These are phyloP conservation scores for Pleodorina starrii DNA, from an alignment of 139 green algal species.

Conservation along the genomic window DNA sequence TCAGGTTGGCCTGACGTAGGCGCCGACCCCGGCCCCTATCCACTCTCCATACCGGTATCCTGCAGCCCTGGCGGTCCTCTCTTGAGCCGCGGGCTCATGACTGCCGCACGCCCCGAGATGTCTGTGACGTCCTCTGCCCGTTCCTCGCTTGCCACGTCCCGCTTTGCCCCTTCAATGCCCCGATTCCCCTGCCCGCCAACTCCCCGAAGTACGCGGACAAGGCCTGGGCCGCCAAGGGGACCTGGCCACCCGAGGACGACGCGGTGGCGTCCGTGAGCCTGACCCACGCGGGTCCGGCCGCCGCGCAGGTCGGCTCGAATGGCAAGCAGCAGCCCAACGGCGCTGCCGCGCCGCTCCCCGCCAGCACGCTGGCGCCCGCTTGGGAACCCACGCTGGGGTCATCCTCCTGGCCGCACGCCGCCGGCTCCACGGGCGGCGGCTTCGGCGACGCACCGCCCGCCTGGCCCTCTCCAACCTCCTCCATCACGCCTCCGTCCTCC, in stretches of 20 bases:
- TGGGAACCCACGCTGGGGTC: background rate
- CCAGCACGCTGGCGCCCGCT: background rate
- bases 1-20: too few relatives aligned
- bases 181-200: background rate
- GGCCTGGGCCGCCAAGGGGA: constrained; percentile 43
- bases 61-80: too few relatives aligned
- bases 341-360: too few relatives aligned
- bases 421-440: background rate
- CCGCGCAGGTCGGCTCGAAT: background rate
- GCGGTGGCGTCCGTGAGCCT: background rate
- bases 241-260: constrained; percentile 27
- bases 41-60: too few relatives aligned
- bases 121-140: too few relatives aligned
- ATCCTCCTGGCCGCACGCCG: background rate
- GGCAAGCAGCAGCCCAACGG: background rate
- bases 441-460: constrained; percentile 13
- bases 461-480: background rate
- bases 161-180: background rate
- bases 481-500: background rate
- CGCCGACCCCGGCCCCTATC: too few relatives aligned
- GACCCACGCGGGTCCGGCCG: background rate
- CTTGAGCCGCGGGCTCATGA: too few relatives aligned
- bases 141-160: too few relatives aligned
- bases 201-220: constrained; percentile 39
- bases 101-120: too few relatives aligned